Evolutionary conservation across 2,329 filamentous ascomycete genomes (phyloP), one percentile per base, ranked within the genome.

Genomic region (Capronia epimyces): DNA sequence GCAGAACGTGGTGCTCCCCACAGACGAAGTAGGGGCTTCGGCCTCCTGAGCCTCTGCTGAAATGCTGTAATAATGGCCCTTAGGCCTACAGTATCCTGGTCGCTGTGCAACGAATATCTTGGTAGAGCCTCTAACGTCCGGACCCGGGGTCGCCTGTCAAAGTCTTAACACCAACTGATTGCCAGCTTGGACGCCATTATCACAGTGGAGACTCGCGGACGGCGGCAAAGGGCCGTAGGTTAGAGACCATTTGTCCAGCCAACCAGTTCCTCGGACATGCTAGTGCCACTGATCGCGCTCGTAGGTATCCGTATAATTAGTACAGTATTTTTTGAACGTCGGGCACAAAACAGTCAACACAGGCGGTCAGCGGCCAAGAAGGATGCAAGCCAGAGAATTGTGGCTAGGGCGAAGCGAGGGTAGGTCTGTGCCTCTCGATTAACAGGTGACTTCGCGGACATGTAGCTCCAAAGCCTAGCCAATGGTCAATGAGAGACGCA

Each of bases 181-280:
- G 39, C 39, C 39, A 22, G 7, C 15, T 25, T 9, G 10, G 8
- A 42, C 3, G 39, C 39, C 39, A n/a, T 15, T 42, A 22, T 42
- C 22, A 32, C 24, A 32, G 42, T 44, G 42, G 42, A 15, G 42
- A 32, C 10, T 16, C 34, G 44, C 44, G 50, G 50, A 51, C 36
- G 49, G 48, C 54, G 54, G 54, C 44, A 56, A 53, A 22, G 50
- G 54, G 34, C 50, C 53, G 53, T 45, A 40, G 42, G 37, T 16
- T 37, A 27, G 32, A 42, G 25, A 32, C 50, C 45, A 53, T 54
- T 57, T 52, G 55, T 39, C 55, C 51, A 52, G 55, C 55, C 55
- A 57, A 54, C 55, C 55, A 51, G 34, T 36, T 40, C 22, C 24
- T 32, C 34, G 44, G 44, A 43, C 20, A 10, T 22, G 13, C 41